Base-by-base conservation (phyloP, 2,329 filamentous ascomycete species). In the Microascus cirrosus region DNA sequence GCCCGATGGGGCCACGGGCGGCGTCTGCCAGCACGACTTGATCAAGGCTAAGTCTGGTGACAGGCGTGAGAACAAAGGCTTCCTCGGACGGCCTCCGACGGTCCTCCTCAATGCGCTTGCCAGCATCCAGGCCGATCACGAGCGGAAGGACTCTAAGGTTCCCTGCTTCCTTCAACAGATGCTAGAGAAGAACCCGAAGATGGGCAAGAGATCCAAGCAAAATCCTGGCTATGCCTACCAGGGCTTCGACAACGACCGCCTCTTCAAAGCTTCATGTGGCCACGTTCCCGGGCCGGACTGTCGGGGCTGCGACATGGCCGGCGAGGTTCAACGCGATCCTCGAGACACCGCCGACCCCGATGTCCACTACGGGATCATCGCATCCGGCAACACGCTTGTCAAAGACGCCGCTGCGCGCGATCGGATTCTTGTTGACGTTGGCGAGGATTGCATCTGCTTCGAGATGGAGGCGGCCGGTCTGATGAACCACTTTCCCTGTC, bases 291-390 rank as follows among this genome's bases (percentile, higher is more conserved):
- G 59, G 28, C 34, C n/a, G 34, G 56, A 60, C 59, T 63, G 59
- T 53, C 32, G 32, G 11, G 6, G 18, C 51, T 62, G 60, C 45
- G 54, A 54, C 2, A 5, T 25, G 7, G 22, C 24, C 2, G 12
- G 34, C 3, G 59, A 61, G 24, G 35, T 53, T 20, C 20, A 36
- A 24, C 35, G 55, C 1, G 50, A 18, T 28, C 48, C 48, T 22
- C 48, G 48, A 51, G 48, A 51, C 48, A 51, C 48, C 20, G 25
- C 48, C 13, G 50, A 65, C 10, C 63, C 60, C 2, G 58, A 58
- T 1, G 58, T 67, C 11, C 61, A 65, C 24, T 63, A 62, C 36
- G 60, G 64, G 1, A 5, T 61, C 0, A 62, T 67, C 2, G 65
- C 61, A 2, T 61, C 56, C 63, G n/a, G n/a, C n/a, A n/a, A n/a